Conservation (phyloP, 2,329 filamentous ascomycete species). For the Coniochaeta hoffmannii region DNA sequence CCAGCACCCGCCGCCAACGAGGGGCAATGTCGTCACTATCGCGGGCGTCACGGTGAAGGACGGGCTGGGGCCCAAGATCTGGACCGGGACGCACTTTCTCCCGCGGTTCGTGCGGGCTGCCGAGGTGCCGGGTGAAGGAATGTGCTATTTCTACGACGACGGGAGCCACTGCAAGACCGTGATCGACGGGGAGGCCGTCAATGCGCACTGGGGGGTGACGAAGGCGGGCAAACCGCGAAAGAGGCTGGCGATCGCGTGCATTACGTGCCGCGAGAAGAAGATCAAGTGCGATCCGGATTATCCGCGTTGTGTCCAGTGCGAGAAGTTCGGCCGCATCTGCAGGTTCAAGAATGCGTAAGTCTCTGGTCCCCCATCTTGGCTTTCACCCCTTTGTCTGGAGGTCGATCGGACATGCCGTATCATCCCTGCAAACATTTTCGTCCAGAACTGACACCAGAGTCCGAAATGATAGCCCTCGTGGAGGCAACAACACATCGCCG, state of each 20-base stretch:
- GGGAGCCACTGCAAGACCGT: constrained; percentile 74
- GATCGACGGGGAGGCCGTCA: constrained; percentile 80
- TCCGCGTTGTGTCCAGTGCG: constrained; percentile 82
- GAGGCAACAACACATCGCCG: constrained; percentile 50
- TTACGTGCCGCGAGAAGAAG: constrained; percentile 93
- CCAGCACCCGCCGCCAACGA: constrained; percentile 20
- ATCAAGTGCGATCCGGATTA: constrained; percentile 92
- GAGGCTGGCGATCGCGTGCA: constrained; percentile 82
- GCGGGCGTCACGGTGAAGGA: constrained; percentile 48
- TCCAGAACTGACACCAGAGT: not conserved
- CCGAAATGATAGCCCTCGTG: constrained; percentile 38
- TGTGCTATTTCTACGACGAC: constrained; percentile 83
- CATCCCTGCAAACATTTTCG: not conserved
- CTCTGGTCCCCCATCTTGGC: not conserved
- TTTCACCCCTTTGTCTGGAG: not conserved
- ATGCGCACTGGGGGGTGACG: constrained; percentile 87
- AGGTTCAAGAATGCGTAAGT: constrained; percentile 81
- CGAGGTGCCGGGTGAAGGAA: constrained; percentile 68
- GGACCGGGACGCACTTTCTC: constrained; percentile 60
- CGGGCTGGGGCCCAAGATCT: constrained; percentile 59
- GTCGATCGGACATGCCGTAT: not conserved
- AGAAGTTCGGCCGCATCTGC: constrained; percentile 82
- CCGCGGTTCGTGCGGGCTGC: constrained; percentile 57
- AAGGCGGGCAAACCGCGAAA: constrained; percentile 93
- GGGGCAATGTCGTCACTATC: constrained; percentile 22